Evolutionary conservation across 805 yeast species (phyloP).

Genomic region (Saturnispora silvae): DNA sequence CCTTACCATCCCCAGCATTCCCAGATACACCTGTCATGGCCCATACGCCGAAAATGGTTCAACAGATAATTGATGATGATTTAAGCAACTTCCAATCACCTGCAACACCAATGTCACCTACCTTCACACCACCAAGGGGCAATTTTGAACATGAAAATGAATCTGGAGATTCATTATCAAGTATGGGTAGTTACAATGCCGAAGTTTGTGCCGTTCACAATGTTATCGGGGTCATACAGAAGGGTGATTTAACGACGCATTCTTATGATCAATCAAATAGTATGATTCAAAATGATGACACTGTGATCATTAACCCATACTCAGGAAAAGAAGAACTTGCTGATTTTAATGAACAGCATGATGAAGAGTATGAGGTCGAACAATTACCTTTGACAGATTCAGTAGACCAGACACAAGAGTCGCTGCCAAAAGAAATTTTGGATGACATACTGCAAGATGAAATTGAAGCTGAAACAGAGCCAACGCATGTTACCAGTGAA

Average conservation of each 20-base stretch:
- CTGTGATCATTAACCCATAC: neutral
- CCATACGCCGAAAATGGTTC: no score
- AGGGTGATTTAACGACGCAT: neutral
- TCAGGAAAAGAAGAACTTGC: neutral
- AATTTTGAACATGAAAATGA: neutral
- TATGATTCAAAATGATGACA: neutral
- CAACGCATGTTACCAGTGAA: no score
- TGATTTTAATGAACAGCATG: neutral
- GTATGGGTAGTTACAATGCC: slow-evolving; percentile 1
- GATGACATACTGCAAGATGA: neutral
- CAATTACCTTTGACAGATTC: no score
- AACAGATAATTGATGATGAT: no score
- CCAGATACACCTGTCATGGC: no score
- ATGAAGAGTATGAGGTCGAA: no score
- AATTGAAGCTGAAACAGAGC: neutral
- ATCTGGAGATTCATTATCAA: neutral
- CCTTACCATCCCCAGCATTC: no score
- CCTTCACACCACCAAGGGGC: no score
- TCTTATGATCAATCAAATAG: neutral
- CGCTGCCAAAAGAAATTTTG: neutral
- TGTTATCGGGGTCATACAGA: neutral
- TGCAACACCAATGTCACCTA: no score
- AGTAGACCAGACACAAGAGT: no score
- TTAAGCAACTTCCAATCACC: no score
- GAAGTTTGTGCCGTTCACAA: slow-evolving; percentile 2